A percentile compares a stretch with the other conserved stretches of the same genome.
These are phyloP conservation scores for Xylaria sp. DNA, from an alignment of 2,329 filamentous ascomycete genomes.

Conservation along the genomic window DNA sequence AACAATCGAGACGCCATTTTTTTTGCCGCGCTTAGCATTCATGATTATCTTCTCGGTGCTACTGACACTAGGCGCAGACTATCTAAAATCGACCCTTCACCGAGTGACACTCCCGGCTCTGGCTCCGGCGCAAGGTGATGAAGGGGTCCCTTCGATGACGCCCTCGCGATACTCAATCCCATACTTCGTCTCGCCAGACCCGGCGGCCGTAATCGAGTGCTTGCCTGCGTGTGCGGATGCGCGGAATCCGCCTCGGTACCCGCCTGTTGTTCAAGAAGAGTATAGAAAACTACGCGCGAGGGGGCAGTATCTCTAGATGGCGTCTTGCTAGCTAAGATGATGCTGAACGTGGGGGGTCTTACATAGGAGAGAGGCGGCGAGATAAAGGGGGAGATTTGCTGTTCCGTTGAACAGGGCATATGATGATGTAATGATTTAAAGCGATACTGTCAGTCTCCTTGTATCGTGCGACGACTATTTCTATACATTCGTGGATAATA, in stretches of 20 bases:
- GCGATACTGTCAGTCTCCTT: no score
- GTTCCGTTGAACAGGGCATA: no score
- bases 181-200: conserved; percentile 66
- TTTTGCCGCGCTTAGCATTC: no score
- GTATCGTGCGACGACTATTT: no score
- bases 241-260: conserved; percentile 60
- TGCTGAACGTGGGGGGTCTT: neutral
- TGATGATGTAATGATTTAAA: no score
- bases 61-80: conserved; percentile 49
- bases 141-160: conserved; percentile 55
- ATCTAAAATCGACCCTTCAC: conserved; percentile 64
- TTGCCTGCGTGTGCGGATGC: conserved; percentile 59
- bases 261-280: conserved; percentile 52
- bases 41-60: no score
- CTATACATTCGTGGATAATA: no score
- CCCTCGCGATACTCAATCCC: conserved; percentile 68
- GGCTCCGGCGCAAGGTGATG: neutral
- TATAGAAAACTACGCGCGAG: conserved; percentile 47
- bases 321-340: neutral
- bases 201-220: conserved; percentile 62
- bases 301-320: conserved; percentile 46
- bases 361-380: neutral
- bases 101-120: conserved; percentile 60
- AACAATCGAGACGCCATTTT: no score
- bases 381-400: neutral